Evolutionary conservation across 805 yeast genomes (phyloP).

Genomic region (Groenewaldozyma salmanticensis): DNA sequence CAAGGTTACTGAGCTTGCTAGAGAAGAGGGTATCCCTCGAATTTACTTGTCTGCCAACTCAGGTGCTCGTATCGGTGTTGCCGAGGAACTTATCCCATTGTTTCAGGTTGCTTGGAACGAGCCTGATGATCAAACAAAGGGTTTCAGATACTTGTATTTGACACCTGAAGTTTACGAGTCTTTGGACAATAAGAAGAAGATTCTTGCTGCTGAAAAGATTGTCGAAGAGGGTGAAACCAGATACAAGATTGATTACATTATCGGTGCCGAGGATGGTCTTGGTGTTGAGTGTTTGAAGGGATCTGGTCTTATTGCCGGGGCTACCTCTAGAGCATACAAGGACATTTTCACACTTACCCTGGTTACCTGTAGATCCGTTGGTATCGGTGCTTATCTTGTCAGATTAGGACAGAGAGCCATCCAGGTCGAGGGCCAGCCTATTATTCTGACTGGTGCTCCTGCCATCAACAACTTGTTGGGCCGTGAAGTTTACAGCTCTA

Average conservation of each 20-base stretch:
- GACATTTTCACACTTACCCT: conserved; percentile 96
- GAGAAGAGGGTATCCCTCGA: conserved; percentile 88
- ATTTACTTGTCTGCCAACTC: conserved; percentile 95
- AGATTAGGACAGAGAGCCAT: conserved; percentile 98
- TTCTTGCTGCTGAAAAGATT: conserved; percentile 63
- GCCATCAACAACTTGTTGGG: conserved; percentile 96
- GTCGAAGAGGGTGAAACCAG: conserved; percentile 84
- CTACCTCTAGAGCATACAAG: conserved; percentile 93
- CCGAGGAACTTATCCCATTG: conserved; percentile 86
- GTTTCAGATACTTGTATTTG: conserved; percentile 83
- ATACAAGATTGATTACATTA: conserved; percentile 67
- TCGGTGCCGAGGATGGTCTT: conserved; percentile 92
- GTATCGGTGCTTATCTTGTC: conserved; percentile 98
- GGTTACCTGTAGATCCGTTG: conserved; percentile 99
- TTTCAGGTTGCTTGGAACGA: conserved; percentile 92
- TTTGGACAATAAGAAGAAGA: conserved; percentile 29
- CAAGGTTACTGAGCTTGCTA: conserved; percentile 85
- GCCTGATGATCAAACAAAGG: conserved; percentile 63
- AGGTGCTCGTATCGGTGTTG: conserved; percentile 98
- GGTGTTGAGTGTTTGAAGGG: conserved; percentile 99
- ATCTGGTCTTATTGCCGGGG: conserved; percentile 98
- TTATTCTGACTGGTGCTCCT: conserved; percentile 97
- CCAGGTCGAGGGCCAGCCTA: conserved; percentile 98
- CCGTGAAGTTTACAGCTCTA: conserved; percentile 92
- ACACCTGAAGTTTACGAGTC: conserved; percentile 58